Conservation (phyloP, 306 rosid genomes). For the Castanospermum australe region DNA sequence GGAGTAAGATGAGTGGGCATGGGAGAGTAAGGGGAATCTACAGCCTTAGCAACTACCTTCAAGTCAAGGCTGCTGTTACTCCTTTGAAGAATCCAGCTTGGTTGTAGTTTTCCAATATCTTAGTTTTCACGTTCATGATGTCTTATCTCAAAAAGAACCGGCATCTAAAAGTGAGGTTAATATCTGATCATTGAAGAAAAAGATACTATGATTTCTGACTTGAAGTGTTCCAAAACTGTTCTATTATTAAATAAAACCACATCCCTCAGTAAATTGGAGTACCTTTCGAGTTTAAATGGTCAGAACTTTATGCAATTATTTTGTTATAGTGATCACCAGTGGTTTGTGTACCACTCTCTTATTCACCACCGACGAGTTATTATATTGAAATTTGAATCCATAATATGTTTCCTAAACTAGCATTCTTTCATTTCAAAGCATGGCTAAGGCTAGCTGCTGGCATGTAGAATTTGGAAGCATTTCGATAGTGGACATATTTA, state of each 20-base stretch:
- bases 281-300: not conserved
- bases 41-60: conserved; percentile 68
- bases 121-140: not conserved
- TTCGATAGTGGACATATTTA: not conserved
- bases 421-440: not conserved
- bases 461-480: not conserved
- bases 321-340: not conserved
- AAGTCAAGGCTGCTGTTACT: conserved; percentile 79
- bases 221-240: not conserved
- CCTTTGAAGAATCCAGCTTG: conserved; percentile 73
- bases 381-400: not conserved
- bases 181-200: not conserved
- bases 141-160: not conserved
- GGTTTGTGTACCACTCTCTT: not conserved
- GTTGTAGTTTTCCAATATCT: conserved; percentile 43
- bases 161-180: not conserved
- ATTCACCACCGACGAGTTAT: not conserved
- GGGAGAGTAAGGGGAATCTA: conserved; percentile 78
- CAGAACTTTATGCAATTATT: not conserved
- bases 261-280: not conserved
- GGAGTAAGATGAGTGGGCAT: conserved; percentile 82
- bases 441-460: not conserved
- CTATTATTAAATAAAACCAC: not conserved
- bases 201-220: not conserved
- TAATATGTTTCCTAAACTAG: not conserved